Evolutionary conservation across 495 filamentous ascomycete genomes (phyloP), one percentile per base, ranked within the genome.

Genomic region (Penicillium ochrochloron): DNA sequence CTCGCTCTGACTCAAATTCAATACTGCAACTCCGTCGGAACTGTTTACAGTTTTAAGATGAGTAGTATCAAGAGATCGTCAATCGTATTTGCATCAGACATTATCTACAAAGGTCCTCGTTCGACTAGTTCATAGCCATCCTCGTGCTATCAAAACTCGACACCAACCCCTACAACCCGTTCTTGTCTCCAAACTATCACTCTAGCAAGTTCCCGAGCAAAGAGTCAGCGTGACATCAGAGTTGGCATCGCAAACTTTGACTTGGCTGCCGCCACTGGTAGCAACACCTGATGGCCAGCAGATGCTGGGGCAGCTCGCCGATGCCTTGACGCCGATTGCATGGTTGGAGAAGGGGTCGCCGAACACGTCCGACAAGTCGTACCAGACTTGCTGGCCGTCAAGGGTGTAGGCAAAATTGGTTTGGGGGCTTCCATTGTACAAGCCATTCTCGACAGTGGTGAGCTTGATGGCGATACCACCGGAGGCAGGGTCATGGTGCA

Each of bases 381-480:
- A 88, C 84, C 84, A 89, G 34, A 89, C 75, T 6, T 72, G 68
- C 9, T 37, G 46, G 14, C 51, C 63, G n/a, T 76, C 77, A 11
- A 86, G 71, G 57, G 78, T 84, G 66, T 86, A 87, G 14, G 83
- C 82, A 60, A 85, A 86, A 58, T 83, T 75, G 37, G 80, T 82
- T 77, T 83, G 73, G 12, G 85, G 78, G 2, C 78, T 68, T 61
- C 80, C 81, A 48, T 60, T 76, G 68, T 80, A 85, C 44, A 88
- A 73, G 27, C 86, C 85, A 65, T 84, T n/a, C 66, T 17, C 17
- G 67, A 62, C 62, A 9, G 68, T 77, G 39, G 82, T 85, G 60
- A 88, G 71, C 66, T 89, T 89, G 69, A 89, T 67, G 1, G 84
- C 80, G 55, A 83, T 79, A 51, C 86, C 86, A 57, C 85, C 85